Evolutionary conservation across 495 filamentous ascomycete genomes (phyloP), one percentile per base, ranked within the genome.

Genomic region (Beverwykella pulmonaria): DNA sequence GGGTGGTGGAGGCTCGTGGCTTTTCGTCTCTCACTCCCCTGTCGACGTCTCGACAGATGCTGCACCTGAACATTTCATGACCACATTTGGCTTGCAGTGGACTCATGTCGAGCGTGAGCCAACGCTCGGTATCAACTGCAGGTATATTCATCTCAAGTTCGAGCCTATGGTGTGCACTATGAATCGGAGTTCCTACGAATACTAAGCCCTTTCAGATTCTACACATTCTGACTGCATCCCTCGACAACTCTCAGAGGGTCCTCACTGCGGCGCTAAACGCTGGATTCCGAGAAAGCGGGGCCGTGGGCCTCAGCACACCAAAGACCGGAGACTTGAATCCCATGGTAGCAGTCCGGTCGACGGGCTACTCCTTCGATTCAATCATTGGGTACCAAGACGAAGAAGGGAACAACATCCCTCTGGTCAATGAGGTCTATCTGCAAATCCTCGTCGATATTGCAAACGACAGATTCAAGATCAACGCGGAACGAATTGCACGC

Each of bases 201-300:
- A 48, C 61, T 71, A 44, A 74, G 17, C 47, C 9, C 4, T 48
- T 22, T 17, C 34, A 96, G 92, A 96, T 97, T 68, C 83, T 98
- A 2, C 93, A 98, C 67, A 82, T 98, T 47, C 81, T 93, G 69
- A 85, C 92, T 0, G 84, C 90, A 4, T 91, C 88, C 1, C 81
- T 86, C 0, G 74, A 84, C 52, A 84, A 90, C 67, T 92, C 93
- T 2, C 87, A 94, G 46, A 73, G 81, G 8, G 81, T 93, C 7
- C 80, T 96, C 30, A 80, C 83, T 14, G 88, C 89, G 14, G 93
- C 89, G 3, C 79, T 94, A 5, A 84, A 86, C 59, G 87, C 91
- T 10, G 93, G 92, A 0, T 97, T 97, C 73, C 86, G 93, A 48
- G 93, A 98, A 78, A 92, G 89, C 58, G 93, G 93, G n/a, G 84